Percentiles rank a stretch among this genome's conserved stretches.
These are phyloP conservation scores for Pleodorina starrii DNA, from an alignment of 139 green algal species.

Conservation along the genomic window DNA sequence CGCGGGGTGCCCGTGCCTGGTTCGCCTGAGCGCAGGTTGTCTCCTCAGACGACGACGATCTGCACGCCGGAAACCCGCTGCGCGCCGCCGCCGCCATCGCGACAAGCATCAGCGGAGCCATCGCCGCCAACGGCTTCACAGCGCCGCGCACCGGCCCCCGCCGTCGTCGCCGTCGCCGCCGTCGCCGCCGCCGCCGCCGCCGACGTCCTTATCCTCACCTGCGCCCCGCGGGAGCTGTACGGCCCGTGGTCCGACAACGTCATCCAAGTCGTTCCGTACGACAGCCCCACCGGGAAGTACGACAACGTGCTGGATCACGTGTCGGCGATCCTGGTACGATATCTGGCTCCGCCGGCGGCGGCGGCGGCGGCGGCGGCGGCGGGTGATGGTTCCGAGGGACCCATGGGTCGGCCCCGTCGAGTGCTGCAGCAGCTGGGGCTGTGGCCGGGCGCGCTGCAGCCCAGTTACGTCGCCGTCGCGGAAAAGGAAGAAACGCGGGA, in stretches of 20 bases:
- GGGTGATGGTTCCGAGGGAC: not conserved
- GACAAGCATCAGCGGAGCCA: not conserved
- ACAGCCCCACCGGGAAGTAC: not conserved
- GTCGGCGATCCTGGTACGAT: not conserved
- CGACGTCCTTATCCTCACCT: not conserved
- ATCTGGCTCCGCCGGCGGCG: not conserved
- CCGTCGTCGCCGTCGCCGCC: not conserved
- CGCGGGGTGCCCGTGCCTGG: no score
- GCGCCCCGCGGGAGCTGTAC: not conserved
- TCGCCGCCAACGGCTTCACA: not conserved
- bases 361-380: not conserved
- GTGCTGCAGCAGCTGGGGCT: not conserved
- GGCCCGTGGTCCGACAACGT: not conserved
- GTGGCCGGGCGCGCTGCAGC: not conserved
- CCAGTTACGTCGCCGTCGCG: not conserved
- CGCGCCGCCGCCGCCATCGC: not conserved
- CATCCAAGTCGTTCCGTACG: slow-evolving; percentile 15
- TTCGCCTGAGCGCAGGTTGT: not conserved
- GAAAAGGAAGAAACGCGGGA: not conserved
- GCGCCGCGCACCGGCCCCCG: not conserved
- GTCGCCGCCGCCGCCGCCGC: not conserved
- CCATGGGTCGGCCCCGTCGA: not conserved
- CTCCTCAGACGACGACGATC: not conserved
- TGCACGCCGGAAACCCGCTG: not conserved
- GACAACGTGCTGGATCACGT: not conserved